Evolutionary conservation across 768 basidiomycete genomes (phyloP), one percentile per base, ranked within the genome.

Genomic region (Collybia mongolica): DNA sequence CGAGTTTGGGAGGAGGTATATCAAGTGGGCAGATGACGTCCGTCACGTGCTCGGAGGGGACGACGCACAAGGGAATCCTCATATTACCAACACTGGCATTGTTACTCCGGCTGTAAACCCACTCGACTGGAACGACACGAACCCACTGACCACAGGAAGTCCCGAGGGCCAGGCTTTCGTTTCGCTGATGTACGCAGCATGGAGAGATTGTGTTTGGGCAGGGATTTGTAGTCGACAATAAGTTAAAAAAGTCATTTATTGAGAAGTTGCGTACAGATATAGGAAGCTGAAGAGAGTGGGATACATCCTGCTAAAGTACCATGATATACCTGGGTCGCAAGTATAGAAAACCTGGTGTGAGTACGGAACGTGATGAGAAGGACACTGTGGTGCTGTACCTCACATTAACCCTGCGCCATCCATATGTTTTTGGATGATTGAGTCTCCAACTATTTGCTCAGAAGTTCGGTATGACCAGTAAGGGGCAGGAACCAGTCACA

Each of bases 391-490:
- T 32, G 11, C 14, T 12, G 14, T 32, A 32, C 14, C 14, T 32
- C 50, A 71, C 46, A 64, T 59, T 43, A 73, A 66, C 12, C 79
- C 80, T 15, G 74, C 71, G 49, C 77, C 72, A 24, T 73, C 68
- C 42, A 86, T 76, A 62, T 84, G 83, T 53, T 81, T 81, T 55
- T 81, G 75, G 56, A 85, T 79, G 44, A 85, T 82, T 9, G 76
- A 73, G 66, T 85, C 81, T 44, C 81, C 81, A 36, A 85, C 83
- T 86, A 48, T 17, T 19, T 1, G 2, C 5, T 14, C 20, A 48
- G n/a, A 32, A 49, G 32, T 23, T 32, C 2, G 26, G 15, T 4
- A 37, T 9, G 9, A 11, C n/a, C 15, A 26, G 14, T 6, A 35
- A 22, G 20, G 23, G 23, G 35, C 8, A 49, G 20, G 29, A 28